These are phyloP conservation scores for Penicillium tannophilum DNA, from an alignment of 495 filamentous ascomycete genomes.

Conservation along the genomic window DNA sequence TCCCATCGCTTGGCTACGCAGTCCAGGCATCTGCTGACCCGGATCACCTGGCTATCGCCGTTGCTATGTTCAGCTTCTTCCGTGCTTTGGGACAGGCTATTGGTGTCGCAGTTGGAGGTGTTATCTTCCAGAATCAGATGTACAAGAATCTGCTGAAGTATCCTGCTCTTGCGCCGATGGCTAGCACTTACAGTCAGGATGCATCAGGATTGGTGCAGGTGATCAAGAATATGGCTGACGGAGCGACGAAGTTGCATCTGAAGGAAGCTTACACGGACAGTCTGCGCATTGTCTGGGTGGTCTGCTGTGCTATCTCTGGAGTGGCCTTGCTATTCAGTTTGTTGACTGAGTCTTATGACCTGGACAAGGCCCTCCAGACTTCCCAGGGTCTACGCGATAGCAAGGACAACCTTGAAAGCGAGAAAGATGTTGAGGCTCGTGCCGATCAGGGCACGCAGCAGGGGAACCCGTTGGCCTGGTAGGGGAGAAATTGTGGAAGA, in stretches of 20 bases:
- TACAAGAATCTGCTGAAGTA: constrained; percentile 44
- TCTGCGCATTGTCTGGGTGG: constrained; percentile 58
- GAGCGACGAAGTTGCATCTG: constrained; percentile 42
- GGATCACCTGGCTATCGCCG: constrained; percentile 47
- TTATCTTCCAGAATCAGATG: constrained; percentile 64
- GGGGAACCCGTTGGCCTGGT: constrained; percentile 26
- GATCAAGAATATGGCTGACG: constrained; percentile 56
- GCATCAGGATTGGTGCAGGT: constrained; percentile 60
- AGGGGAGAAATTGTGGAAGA: neutral
- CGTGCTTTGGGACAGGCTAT: constrained; percentile 56
- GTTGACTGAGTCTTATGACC: constrained; percentile 54
- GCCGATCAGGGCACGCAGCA: constrained; percentile 6
- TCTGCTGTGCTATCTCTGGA: constrained; percentile 54
- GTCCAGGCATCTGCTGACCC: constrained; percentile 51
- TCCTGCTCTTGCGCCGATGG: constrained; percentile 43
- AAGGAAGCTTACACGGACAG: constrained; percentile 58
- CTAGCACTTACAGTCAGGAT: constrained; percentile 54
- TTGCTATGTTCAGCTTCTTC: constrained; percentile 59
- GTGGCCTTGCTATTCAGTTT: constrained; percentile 53
- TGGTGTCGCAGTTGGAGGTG: constrained; percentile 59
- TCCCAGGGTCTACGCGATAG: constrained; percentile 25
- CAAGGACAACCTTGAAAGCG: constrained; percentile 4
- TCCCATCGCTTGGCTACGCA: constrained; percentile 49
- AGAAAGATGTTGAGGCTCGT: constrained; percentile 24
- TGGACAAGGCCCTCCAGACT: constrained; percentile 51